Evolutionary conservation across 441 rosid genomes (phyloP), one percentile per base, ranked within the genome.

Genomic region (Pelargonium fulgidum): DNA sequence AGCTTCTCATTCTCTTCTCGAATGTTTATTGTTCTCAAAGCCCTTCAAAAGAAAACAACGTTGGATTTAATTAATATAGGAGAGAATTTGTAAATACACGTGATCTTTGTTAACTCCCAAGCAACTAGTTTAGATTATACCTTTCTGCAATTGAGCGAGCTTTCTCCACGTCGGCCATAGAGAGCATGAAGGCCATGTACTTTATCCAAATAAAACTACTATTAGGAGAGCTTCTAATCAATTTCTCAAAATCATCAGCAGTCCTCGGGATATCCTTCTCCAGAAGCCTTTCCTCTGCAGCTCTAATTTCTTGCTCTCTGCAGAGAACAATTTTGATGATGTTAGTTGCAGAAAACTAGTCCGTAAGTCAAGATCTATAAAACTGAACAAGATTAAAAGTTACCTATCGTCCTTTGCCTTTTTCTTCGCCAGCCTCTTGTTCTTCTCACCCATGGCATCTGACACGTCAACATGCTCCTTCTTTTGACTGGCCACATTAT

Each of bases 81-180:
- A 59, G 45, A 50, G 13, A 61, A 16, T 45, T 59, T 65, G 10
- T 6, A 7, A 39, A 10, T 39, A 7, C 10, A 7, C 9, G 42
- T 7, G 9, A 39, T 39, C 42, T 39, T 39, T 39, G 42, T 39
- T 1, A 39, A 39, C 5, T 7, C 42, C 42, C 8, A 39, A 7
- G 42, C 42, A 39, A 22, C 6, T 39, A 8, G 39, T 3, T 1
- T 14, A 71, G 66, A 59, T 63, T 59, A 19, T 87, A 94, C 99
- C 99, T 90, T 82, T 94, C 98, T 64, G 96, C 96, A 39, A 89
- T 84, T n/a, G 91, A 85, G 14, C 99, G 94, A 64, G 99, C 96
- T 80, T 89, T 89, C 89, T 94, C 97, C 8, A 87, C 73, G 78
- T 92, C 88, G 71, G 93, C 90, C 83, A 86, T 72, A 54, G 85